These are phyloP conservation scores for Alnus glutinosa DNA, from an alignment of 306 rosid genomes.

Conservation along the genomic window DNA sequence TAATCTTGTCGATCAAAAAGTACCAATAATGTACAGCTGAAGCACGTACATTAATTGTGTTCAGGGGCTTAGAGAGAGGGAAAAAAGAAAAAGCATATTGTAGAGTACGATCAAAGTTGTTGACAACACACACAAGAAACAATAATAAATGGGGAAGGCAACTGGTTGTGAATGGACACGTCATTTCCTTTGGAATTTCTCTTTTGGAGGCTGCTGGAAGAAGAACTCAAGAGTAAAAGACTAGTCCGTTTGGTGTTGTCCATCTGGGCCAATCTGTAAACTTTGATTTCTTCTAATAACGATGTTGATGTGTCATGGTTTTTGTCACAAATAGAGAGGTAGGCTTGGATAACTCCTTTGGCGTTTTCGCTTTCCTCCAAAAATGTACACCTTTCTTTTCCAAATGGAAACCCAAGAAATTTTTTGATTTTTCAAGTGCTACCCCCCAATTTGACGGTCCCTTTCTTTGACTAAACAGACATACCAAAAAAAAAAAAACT, in stretches of 20 bases:
- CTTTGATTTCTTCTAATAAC: not conserved
- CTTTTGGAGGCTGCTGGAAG: slow-evolving; percentile 57
- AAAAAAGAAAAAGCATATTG: too few species aligned
- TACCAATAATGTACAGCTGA: not conserved
- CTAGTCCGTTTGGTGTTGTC: slow-evolving; percentile 28
- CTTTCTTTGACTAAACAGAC: not conserved
- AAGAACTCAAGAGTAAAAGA: slow-evolving; percentile 35
- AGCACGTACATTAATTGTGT: not conserved
- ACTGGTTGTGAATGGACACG: slow-evolving; percentile 41
- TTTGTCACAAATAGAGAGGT: not conserved
- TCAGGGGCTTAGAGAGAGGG: not conserved
- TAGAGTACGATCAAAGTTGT: slow-evolving; percentile 17
- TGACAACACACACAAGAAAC: slow-evolving; percentile 35
- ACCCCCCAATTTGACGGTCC: not conserved
- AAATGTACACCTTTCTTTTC: not conserved
- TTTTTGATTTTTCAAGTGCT: not conserved
- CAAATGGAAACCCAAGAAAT: not conserved
- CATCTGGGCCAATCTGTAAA: not conserved
- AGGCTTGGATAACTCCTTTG: not conserved
- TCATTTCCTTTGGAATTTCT: slow-evolving; percentile 61
- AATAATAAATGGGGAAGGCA: slow-evolving; percentile 42
- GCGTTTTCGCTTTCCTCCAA: not conserved
- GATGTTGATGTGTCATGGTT: not conserved
- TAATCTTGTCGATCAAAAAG: not conserved
- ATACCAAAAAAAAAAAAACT: too few species aligned